Evolutionary conservation across 805 yeast genomes (phyloP).

Genomic region (Jamesozyma piceae): DNA sequence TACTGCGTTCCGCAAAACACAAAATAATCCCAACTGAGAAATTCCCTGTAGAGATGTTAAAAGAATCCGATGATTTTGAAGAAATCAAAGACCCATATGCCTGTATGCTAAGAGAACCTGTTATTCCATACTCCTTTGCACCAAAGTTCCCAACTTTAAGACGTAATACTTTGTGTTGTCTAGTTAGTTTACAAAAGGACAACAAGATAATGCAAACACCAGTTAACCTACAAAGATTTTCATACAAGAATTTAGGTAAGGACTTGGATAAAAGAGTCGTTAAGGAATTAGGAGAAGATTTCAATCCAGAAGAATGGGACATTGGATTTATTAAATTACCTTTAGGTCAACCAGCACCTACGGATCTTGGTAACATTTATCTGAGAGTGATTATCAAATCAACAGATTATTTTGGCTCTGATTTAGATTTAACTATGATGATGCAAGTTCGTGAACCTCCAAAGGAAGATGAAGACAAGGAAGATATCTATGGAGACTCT

Average conservation of each 20-base stretch:
- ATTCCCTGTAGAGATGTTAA: constrained; percentile 26
- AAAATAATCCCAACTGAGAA: constrained; percentile 41
- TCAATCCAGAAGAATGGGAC: constrained; percentile 32
- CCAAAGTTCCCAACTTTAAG: constrained; percentile 65
- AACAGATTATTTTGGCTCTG: constrained; percentile 73
- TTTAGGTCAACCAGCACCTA: constrained; percentile 71
- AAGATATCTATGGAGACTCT: constrained; percentile 42
- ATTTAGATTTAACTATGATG: constrained; percentile 58
- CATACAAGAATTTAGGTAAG: constrained; percentile 22
- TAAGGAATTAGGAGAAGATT: constrained; percentile 20
- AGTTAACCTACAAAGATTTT: constrained; percentile 19
- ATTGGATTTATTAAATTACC: constrained; percentile 72
- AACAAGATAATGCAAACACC: constrained; percentile 69
- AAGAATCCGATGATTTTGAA: constrained; percentile 57
- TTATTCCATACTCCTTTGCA: constrained; percentile 53
- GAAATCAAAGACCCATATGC: constrained; percentile 62
- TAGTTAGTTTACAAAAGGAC: constrained; percentile 66
- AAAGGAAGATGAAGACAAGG: constrained; percentile 48
- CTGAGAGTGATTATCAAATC: constrained; percentile 66
- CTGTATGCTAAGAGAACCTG: constrained; percentile 59
- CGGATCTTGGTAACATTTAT: constrained; percentile 49
- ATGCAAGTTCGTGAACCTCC: constrained; percentile 63
- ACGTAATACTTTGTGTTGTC: constrained; percentile 53
- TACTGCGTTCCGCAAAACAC: constrained; percentile 64
- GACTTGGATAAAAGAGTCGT: constrained; percentile 25